Conservation (phyloP, 176 grass and related monocot species). For the Oryza punctata region DNA sequence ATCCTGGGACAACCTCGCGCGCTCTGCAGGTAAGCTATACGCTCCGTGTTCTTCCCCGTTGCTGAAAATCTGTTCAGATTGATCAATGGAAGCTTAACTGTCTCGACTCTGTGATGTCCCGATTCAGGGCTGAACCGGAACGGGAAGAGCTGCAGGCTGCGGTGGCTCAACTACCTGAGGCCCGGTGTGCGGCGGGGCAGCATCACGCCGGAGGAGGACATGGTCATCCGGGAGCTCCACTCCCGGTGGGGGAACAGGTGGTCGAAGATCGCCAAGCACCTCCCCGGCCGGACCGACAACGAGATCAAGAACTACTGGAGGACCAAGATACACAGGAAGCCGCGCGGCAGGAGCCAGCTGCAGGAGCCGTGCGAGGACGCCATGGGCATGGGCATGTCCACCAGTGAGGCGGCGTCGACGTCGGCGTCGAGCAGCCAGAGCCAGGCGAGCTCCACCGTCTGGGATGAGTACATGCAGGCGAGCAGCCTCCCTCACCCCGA, state of each 20-base stretch:
- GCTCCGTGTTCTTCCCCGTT: neutral
- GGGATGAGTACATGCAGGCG: slow-evolving; percentile 18
- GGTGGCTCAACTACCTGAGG: slow-evolving; percentile 71
- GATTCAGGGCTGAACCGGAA: slow-evolving; percentile 53
- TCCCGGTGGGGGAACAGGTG: slow-evolving; percentile 56
- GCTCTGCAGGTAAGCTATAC: slow-evolving; percentile 40
- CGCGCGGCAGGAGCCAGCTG: neutral
- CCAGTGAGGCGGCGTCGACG: slow-evolving; percentile 17
- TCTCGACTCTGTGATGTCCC: neutral
- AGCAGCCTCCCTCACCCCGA: slow-evolving; percentile 15
- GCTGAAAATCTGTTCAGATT: neutral
- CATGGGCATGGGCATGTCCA: neutral
- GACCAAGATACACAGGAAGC: slow-evolving; percentile 71
- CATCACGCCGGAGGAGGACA: slow-evolving; percentile 58
- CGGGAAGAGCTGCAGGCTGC: slow-evolving; percentile 74
- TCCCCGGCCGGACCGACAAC: slow-evolving; percentile 82
- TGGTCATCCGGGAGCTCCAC: slow-evolving; percentile 61
- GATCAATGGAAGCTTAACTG: neutral
- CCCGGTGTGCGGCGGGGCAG: slow-evolving; percentile 56
- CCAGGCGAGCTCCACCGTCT: slow-evolving; percentile 22
- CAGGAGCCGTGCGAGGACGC: neutral
- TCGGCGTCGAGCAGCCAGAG: slow-evolving; percentile 34
- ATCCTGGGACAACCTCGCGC: slow-evolving; percentile 60
- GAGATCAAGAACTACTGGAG: slow-evolving; percentile 96
- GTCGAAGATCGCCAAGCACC: slow-evolving; percentile 76